phyloP scores from a whole-genome alignment of 116 monocot genomes.

The Cymodocea nodosa region DNA sequence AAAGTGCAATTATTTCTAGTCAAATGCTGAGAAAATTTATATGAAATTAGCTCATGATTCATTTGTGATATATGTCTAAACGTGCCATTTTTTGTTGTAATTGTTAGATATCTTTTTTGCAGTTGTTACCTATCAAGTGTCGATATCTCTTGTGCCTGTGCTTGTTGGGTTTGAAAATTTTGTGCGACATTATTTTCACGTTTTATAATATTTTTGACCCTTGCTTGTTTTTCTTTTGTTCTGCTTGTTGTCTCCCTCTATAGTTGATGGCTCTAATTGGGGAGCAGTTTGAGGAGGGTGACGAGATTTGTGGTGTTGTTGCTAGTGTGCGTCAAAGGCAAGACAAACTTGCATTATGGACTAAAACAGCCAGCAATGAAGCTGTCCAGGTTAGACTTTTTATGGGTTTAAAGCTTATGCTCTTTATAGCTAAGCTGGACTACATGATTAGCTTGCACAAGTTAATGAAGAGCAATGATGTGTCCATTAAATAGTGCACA shows the following conservation, averaged over 20 bases:
- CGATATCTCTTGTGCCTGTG: not conserved
- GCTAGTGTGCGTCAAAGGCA: constrained; percentile 84
- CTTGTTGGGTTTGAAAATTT: not conserved
- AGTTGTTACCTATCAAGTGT: not conserved
- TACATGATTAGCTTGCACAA: no score
- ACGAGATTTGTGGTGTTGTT: constrained; percentile 96
- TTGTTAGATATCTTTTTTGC: not conserved
- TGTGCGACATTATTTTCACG: not conserved
- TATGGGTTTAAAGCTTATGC: no score
- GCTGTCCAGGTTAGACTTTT: constrained; percentile 64
- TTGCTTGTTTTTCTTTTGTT: not conserved
- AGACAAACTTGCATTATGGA: constrained; percentile 93
- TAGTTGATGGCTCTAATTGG: constrained; percentile 97
- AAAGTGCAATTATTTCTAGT: no score
- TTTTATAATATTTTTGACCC: not conserved
- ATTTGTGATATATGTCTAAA: no score
- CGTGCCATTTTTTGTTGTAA: no score
- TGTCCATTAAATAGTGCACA: no score
- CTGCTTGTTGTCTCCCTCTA: not conserved
- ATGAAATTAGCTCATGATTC: no score
- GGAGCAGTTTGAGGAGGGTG: constrained; percentile 93
- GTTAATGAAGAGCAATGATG: no score
- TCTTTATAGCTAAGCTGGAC: not conserved
- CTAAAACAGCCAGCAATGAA: constrained; percentile 88
- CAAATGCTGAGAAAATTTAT: no score